A percentile compares a stretch with the other conserved stretches of the same genome.
phyloP scores from a whole-genome alignment of 768 basidiomycete species.

The Rhodotorula diobovata region DNA sequence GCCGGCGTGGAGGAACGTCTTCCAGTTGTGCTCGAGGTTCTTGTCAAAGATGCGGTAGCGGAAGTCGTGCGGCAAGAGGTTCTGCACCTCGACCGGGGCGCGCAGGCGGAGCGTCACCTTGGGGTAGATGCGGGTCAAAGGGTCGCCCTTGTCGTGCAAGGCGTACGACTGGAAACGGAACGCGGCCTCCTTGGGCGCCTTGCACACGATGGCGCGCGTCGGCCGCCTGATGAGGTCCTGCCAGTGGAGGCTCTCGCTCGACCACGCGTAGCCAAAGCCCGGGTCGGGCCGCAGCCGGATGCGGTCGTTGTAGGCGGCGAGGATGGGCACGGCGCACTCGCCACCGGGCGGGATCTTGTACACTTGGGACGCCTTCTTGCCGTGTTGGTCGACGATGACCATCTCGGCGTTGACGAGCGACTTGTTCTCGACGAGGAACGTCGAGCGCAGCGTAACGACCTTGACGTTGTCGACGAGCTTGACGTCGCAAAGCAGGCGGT shows the following conservation, averaged over 20 bases:
- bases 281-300: slow-evolving; percentile 87
- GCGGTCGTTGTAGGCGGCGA: slow-evolving; percentile 73
- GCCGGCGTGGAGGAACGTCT: slow-evolving; percentile 84
- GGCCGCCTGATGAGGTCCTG: slow-evolving; percentile 73
- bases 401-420: slow-evolving; percentile 89
- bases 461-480: slow-evolving; percentile 88
- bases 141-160: slow-evolving; percentile 64
- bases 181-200: slow-evolving; percentile 74
- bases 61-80: slow-evolving; percentile 85
- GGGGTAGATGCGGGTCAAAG: slow-evolving; percentile 63
- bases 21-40: slow-evolving; percentile 87
- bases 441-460: slow-evolving; percentile 85
- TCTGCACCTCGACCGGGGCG: slow-evolving; percentile 92
- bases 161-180: slow-evolving; percentile 94
- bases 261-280: slow-evolving; percentile 96
- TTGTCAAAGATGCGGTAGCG: slow-evolving; percentile 97
- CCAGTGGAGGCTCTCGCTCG: slow-evolving; percentile 69
- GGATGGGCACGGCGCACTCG: slow-evolving; percentile 82
- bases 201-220: slow-evolving; percentile 72
- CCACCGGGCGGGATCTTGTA: slow-evolving; percentile 86
- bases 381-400: slow-evolving; percentile 76
- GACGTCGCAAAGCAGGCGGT: slow-evolving; percentile 82
- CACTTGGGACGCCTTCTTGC: slow-evolving; percentile 71
- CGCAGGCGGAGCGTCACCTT: slow-evolving; percentile 78
- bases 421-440: slow-evolving; percentile 81